Evolutionary conservation across 2,329 filamentous ascomycete genomes (phyloP), one percentile per base, ranked within the genome.

Genomic region (Aplosporella prunicola): DNA sequence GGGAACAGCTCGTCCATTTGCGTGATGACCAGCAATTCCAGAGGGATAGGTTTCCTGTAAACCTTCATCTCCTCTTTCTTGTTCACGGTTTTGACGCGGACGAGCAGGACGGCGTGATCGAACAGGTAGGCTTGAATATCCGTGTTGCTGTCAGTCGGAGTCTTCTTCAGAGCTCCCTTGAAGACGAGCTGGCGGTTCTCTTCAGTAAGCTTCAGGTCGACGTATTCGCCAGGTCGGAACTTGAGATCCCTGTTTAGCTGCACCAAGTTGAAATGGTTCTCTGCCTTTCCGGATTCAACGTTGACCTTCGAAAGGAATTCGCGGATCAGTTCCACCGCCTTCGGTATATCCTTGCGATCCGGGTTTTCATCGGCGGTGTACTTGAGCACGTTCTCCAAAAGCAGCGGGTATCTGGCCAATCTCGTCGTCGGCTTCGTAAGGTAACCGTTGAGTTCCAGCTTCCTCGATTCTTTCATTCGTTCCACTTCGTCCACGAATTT

Each of bases 1-100:
- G 88, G 88, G 27, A 94, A 84, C 20, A 96, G 80, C 56, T 95
- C 87, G 36, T 96, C 89, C 89, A 98, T 96, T 56, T 96, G 89
- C 36, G 82, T 80, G 48, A 98, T 96, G 16, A 91, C 80, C 11
- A 98, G 71, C 5, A 98, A 71, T 57, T 98, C 91, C 20, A 98
- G 67, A 10, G 91, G 91, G 47, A 98, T 98, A 1, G 91, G 91
- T 66, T 88, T 85, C 51, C 87, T 78, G 61, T 96, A 96, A 1
- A 94, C 91, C 56, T 93, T 91, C 44, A 93, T 80, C 56, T 96
- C 89, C 58, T 98, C 91, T 28, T 76, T 76, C 66, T 96, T 96
- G 58, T 91, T 93, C 42, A 83, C 82, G 42, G 82, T 80, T 66
- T 96, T 98, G 46, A 88, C 80, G 35, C 88, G 76, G 46, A 95